phyloP scores from a whole-genome alignment of 129 eudicot species.

The Saposhnikovia divaricata region DNA sequence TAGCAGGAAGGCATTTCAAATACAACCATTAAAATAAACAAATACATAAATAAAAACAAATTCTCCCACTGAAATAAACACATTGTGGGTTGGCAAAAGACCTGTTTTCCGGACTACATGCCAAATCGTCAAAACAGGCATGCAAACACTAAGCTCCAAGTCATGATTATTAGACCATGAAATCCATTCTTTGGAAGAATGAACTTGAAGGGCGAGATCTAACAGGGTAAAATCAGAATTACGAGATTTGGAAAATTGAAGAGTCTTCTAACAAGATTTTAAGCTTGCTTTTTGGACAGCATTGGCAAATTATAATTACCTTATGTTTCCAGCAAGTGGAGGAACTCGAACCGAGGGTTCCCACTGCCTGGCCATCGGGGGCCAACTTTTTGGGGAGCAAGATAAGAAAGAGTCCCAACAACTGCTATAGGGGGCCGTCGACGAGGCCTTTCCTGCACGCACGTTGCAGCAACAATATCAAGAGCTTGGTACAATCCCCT shows the following conservation, averaged over 20 bases:
- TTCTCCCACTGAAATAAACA: conserved; percentile 5
- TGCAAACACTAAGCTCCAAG: conserved; percentile 5
- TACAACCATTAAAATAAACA: conserved; percentile 2
- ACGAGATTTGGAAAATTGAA: neutral
- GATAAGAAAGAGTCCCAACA: conserved; percentile 73
- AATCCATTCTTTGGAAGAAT: neutral
- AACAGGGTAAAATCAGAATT: neutral
- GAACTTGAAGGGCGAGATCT: conserved; percentile 1
- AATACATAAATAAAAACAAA: neutral
- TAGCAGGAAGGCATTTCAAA: conserved; percentile 10
- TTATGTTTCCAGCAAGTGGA: conserved; percentile 61
- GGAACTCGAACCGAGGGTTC: conserved; percentile 38
- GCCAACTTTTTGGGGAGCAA: conserved; percentile 73
- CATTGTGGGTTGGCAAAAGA: conserved; percentile 10
- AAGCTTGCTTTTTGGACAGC: conserved; percentile 12
- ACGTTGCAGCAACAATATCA: conserved; percentile 84
- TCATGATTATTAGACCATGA: neutral
- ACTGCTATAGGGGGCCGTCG: conserved; percentile 87
- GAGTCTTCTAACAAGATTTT: neutral
- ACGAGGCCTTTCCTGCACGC: conserved; percentile 84
- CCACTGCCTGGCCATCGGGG: conserved; percentile 43
- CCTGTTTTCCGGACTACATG: conserved; percentile 12
- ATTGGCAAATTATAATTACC: conserved; percentile 9
- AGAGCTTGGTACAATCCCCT: conserved; percentile 90
- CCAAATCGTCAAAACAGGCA: conserved; percentile 1